Percentiles rank a stretch among this genome's conserved stretches.
Conservation (phyloP, 208 protist species). For the Leishmania turanica region DNA sequence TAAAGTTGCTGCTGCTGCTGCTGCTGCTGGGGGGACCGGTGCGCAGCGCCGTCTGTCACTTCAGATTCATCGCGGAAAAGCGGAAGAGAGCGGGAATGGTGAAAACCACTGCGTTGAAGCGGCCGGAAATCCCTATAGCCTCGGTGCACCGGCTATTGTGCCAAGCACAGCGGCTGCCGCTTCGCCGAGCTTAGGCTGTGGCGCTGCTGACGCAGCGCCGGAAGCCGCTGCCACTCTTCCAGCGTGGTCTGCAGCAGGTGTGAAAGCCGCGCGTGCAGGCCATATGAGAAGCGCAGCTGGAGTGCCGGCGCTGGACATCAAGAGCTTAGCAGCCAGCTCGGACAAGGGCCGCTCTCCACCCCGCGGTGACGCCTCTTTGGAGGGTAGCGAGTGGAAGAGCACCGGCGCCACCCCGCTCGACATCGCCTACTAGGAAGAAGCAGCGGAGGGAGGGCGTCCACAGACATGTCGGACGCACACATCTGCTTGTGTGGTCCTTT, state of each 20-base stretch:
- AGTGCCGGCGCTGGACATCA: neutral
- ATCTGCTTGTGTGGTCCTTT: neutral
- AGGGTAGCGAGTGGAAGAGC: neutral
- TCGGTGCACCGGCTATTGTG: neutral
- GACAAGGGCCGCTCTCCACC: no score
- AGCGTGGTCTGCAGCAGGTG: neutral
- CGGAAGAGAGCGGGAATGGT: no score
- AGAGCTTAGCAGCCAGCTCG: neutral
- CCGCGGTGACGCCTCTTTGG: neutral
- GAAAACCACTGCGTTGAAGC: neutral
- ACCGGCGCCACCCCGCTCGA: neutral
- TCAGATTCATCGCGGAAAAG: no score
- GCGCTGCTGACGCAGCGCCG: neutral
- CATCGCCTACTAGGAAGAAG: slow-evolving; percentile 9
- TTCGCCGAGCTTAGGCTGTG: neutral
- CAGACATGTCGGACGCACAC: neutral
- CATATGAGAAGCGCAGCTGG: neutral
- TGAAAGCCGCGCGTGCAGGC: neutral
- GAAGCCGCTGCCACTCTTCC: neutral
- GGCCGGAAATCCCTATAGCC: neutral
- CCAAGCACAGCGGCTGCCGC: neutral
- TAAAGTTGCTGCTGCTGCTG: neutral
- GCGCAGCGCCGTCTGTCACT: neutral
- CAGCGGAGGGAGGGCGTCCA: neutral
- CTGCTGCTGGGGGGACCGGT: no score